These are phyloP conservation scores for Linnemannia hyalina DNA, from an alignment of 192 early-diverging fungal genomes.

Conservation along the genomic window DNA sequence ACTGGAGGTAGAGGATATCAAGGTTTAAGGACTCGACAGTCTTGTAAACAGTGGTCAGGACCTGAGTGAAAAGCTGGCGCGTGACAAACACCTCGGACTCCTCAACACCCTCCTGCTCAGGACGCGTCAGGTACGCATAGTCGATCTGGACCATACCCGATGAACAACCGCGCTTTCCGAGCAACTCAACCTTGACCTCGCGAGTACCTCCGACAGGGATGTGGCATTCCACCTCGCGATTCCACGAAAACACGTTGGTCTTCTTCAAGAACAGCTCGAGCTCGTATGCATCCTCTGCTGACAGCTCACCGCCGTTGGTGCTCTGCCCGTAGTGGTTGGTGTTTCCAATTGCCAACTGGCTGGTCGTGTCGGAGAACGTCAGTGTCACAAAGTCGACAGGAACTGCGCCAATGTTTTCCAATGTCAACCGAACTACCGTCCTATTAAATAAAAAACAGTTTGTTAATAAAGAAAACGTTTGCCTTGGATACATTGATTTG, in stretches of 20 bases:
- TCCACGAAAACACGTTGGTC: conserved; percentile 70
- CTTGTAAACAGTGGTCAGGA: conserved; percentile 77
- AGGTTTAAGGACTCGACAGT: conserved; percentile 73
- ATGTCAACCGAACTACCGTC: conserved; percentile 68
- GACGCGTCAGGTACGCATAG: conserved; percentile 71
- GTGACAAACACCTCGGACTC: conserved; percentile 68
- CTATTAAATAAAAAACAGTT: conserved; percentile 39
- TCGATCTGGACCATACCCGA: conserved; percentile 79
- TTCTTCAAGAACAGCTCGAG: conserved; percentile 75
- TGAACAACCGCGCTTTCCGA: conserved; percentile 78
- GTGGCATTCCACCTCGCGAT: conserved; percentile 59
- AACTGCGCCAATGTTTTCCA: conserved; percentile 84
- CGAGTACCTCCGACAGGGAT: conserved; percentile 66
- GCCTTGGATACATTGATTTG: too few relatives aligned
- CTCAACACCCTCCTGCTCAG: conserved; percentile 24
- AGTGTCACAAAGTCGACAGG: conserved; percentile 78
- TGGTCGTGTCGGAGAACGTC: conserved; percentile 68
- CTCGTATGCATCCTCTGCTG: conserved; percentile 82
- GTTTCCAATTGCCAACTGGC: conserved; percentile 30
- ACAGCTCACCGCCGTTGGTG: conserved; percentile 61
- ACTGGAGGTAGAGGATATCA: conserved; percentile 73
- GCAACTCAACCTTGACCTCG: conserved; percentile 73
- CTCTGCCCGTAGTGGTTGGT: conserved; percentile 9
- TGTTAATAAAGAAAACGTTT: too few relatives aligned
- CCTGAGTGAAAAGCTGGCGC: conserved; percentile 73